phyloP scores from a whole-genome alignment of 2,329 filamentous ascomycete species.

The Ceratocystis alfenasii region DNA sequence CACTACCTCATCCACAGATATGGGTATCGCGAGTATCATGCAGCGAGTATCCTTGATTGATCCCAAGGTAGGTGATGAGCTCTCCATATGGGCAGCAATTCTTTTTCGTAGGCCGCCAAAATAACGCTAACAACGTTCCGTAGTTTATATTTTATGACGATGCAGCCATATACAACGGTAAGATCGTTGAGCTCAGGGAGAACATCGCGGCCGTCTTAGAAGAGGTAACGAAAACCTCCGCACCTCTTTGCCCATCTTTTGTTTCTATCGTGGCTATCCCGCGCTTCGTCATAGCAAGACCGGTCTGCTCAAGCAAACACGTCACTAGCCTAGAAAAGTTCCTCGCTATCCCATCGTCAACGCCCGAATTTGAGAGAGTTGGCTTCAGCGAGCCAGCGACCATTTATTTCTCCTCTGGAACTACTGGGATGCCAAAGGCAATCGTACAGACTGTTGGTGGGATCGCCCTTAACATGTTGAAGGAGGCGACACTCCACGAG shows the following conservation, averaged over 20 bases:
- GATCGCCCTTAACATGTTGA: conserved; percentile 40
- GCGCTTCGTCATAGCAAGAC: conserved; percentile 49
- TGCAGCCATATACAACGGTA: conserved; percentile 66
- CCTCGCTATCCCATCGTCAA: conserved; percentile 26
- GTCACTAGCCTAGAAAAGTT: conserved; percentile 38
- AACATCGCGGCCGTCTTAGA: conserved; percentile 58
- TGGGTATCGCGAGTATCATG: conserved; percentile 66
- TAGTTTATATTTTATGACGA: conserved; percentile 73
- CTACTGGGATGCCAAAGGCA: conserved; percentile 72
- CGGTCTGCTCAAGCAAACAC: conserved; percentile 42
- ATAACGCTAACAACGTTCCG: too few relatives aligned
- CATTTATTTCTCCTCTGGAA: conserved; percentile 68
- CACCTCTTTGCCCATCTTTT: conserved; percentile 44
- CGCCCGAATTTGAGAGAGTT: conserved; percentile 34
- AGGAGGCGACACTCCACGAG: conserved; percentile 49
- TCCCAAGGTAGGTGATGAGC: conserved; percentile 37
- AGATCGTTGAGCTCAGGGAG: conserved; percentile 54
- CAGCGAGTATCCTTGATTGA: conserved; percentile 63
- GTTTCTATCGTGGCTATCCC: conserved; percentile 52
- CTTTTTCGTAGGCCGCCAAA: conserved; percentile 24
- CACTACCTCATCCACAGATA: conserved; percentile 66
- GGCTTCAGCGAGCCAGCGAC: conserved; percentile 64
- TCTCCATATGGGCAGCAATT: conserved; percentile 29
- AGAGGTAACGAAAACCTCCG: conserved; percentile 56
- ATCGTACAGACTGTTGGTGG: conserved; percentile 69